Percentiles rank a stretch among this genome's conserved stretches.
Evolutionary conservation across 352 stramenopile species (phyloP).

Genomic region (Phytophthora meadii): DNA sequence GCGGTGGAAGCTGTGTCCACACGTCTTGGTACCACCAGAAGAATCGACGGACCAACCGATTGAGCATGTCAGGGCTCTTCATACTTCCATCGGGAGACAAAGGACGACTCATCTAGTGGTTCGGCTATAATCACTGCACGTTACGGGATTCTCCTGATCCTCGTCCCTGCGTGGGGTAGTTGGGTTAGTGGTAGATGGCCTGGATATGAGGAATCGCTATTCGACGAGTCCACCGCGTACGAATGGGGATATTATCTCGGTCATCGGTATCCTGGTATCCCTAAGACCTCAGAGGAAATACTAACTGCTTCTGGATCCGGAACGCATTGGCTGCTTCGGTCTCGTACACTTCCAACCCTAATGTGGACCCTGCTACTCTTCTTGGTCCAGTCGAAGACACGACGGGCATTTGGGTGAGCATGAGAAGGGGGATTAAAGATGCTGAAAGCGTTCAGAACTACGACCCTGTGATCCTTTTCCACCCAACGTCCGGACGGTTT

Average conservation of each 20-base stretch:
- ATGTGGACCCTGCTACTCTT: constrained; percentile 10
- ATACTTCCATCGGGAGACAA: no score
- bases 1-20: no score
- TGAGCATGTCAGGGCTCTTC: no score
- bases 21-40: no score
- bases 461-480: no score
- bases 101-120: no score
- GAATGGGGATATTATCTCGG: constrained; percentile 26
- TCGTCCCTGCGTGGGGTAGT: constrained; percentile 22
- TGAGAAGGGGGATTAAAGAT: no score
- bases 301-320: constrained; percentile 18
- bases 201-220: background rate
- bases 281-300: constrained; percentile 30
- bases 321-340: constrained; percentile 11
- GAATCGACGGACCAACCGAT: no score
- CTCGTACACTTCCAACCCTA: constrained; percentile 3
- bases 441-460: no score
- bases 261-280: constrained; percentile 18
- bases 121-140: constrained; percentile 7
- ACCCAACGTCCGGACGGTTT: no score
- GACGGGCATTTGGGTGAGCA: background rate
- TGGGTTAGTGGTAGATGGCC: constrained; percentile 12
- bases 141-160: constrained; percentile 27
- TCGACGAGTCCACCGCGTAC: constrained; percentile 23
- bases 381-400: constrained; percentile 13